Conservation (phyloP, 345 rosid species). For the Erucastrum elatum region DNA sequence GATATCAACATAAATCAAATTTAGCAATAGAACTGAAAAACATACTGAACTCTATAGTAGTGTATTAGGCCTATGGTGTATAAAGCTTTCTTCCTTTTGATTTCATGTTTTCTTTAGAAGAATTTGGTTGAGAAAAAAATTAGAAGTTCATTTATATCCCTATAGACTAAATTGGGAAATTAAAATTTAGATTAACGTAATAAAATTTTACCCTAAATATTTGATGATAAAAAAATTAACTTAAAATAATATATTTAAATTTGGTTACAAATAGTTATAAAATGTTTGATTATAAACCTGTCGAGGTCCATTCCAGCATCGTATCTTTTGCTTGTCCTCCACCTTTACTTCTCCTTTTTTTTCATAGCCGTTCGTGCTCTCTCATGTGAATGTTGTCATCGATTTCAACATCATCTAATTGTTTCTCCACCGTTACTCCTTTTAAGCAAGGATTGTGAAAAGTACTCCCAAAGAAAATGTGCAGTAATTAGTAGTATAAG, state of each 20-base stretch:
- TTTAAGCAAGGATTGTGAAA: constrained; percentile 5
- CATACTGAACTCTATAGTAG: neutral
- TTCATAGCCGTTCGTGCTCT: no score
- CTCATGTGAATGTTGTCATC: no score
- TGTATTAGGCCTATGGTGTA: neutral
- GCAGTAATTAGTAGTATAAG: neutral
- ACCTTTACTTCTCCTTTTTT: no score
- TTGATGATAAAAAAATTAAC: neutral
- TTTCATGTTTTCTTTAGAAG: neutral
- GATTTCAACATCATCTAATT: neutral
- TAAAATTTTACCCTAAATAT: no score
- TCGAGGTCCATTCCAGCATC: neutral
- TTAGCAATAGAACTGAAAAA: neutral
- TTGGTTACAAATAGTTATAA: neutral
- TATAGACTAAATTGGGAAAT: neutral
- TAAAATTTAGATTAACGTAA: no score
- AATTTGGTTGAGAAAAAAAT: neutral
- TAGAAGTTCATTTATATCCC: no score
- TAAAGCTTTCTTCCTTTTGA: neutral
- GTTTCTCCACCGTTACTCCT: neutral
- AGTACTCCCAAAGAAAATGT: neutral
- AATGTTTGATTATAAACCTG: neutral
- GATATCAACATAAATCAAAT: neutral
- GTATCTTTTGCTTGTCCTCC: neutral
- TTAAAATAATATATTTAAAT: no score